Evolutionary conservation across 352 stramenopile species (phyloP).

Genomic region (Phytophthora sansomeana): DNA sequence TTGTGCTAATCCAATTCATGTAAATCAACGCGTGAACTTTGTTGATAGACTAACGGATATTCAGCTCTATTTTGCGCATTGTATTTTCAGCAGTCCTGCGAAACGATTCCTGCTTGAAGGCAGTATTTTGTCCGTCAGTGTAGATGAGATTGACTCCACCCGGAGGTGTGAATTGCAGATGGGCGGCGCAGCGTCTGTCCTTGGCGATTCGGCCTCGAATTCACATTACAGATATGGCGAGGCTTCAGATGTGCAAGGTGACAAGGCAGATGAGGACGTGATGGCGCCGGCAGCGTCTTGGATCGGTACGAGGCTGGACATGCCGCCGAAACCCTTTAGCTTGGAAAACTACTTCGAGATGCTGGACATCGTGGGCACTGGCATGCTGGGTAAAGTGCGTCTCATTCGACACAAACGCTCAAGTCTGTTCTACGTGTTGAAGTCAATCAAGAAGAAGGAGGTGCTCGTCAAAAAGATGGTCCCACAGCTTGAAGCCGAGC

Average conservation of each 20-base stretch:
- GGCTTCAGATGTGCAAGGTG: slow-evolving; percentile 5
- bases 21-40: slow-evolving; percentile 21
- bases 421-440: slow-evolving; percentile 73
- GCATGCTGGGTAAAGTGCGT: slow-evolving; percentile 77
- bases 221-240: slow-evolving; percentile 33
- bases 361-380: slow-evolving; percentile 67
- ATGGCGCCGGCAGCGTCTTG: slow-evolving; percentile 24
- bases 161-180: slow-evolving; percentile 16
- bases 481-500: slow-evolving; percentile 62
- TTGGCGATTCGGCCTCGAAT: slow-evolving; percentile 21
- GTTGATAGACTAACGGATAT: slow-evolving; percentile 15
- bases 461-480: slow-evolving; percentile 67
- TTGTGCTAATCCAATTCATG: slow-evolving; percentile 9
- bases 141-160: slow-evolving; percentile 24
- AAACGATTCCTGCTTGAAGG: slow-evolving; percentile 20
- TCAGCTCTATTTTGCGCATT: slow-evolving; percentile 23
- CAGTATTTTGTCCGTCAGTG: slow-evolving; percentile 19
- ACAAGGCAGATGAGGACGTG: slow-evolving; percentile 6
- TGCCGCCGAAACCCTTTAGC: slow-evolving; percentile 63
- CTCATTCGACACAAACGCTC: slow-evolving; percentile 69
- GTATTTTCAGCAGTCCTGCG: slow-evolving; percentile 21
- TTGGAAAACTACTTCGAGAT: slow-evolving; percentile 68
- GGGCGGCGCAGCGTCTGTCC: slow-evolving; percentile 35
- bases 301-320: slow-evolving; percentile 60
- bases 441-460: slow-evolving; percentile 79